Evolutionary conservation across 805 yeast species (phyloP), one percentile per base, ranked within the genome.

Genomic region (Komagataella phaffii): DNA sequence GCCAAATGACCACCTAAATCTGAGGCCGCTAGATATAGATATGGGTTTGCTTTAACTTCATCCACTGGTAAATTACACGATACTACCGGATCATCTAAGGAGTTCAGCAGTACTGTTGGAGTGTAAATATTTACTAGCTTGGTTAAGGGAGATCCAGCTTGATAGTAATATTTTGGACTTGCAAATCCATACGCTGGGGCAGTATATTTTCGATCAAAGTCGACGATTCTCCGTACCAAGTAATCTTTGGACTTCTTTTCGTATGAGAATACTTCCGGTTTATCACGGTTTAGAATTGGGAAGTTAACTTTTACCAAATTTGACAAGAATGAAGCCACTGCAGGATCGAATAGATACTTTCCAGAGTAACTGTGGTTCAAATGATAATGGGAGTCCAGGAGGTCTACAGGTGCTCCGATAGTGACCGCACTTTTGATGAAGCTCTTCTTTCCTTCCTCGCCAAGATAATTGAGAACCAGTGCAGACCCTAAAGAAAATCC

Each of bases 401-500:
- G 70, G 63, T 85, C 87, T 90, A 90, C 85, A 7, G 91, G 91
- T 19, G 81, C 69, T 14, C 84, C 82, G 58, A 85, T 65, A 7
- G 79, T 65, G 12, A 77, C 71, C 3, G 88, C 83, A 5, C 83
- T 81, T 45, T 74, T 71, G 52, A 83, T 70, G 51, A 74, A 74
- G 1, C 75, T 61, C 50, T 76, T 66, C 1, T 74, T 77, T 4
- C 73, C 74, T 57, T 81, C 87, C 64, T 83, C 85, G 43, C 86
- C 90, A 51, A 85, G 63, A 59, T 83, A 85, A 60, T 85, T 85
- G 17, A 83, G 71, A 44, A 80, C 59, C 49, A 84, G 71, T 10
- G 85, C 71, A 7, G 87, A 85, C 45, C 95, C 95, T 54, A 85
- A 76, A 1, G 90, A 83, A 56, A 79, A 81, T 0, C 90, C 93